Base-by-base conservation (phyloP, 2,329 filamentous ascomycete species). In the Sarocladium kiliense region DNA sequence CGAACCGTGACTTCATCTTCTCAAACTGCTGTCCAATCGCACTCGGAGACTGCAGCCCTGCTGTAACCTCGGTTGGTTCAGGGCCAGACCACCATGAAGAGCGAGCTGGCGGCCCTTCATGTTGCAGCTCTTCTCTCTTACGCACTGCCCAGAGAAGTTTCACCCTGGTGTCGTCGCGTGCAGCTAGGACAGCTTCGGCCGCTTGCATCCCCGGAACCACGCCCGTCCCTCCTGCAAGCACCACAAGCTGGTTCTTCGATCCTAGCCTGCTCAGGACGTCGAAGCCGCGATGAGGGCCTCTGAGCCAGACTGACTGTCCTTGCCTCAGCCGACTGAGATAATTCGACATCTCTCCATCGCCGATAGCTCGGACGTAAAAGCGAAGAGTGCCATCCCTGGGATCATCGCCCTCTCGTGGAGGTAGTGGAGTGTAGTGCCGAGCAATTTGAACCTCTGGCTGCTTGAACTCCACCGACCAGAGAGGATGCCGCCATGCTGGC, bases 361-460 rank as follows among this genome's bases (percentile, higher is more conserved):
- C 77, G 62, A 96, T 84, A 57, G 79, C 81, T n/a, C 92, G 84
- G 54, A 97, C 86, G 58, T 95, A 79, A 58, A 97, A 86, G 9
- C 87, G 78, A 55, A 96, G 64, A 2, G 74, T 67, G 39, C 76
- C 72, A 32, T 65, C 63, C n/a, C 68, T 21, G 12, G 25, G 36
- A 16, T 51, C 53, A 27, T 57, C 42, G n/a, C 42, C 50, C 14
- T 16, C 27, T 23, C n/a, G 25, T 0, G 84, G 79, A 0, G 91
- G 93, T 0, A 99, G 75, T 1, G 93, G 91, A 3, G 94, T 97
- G 71, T 99, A 99, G 56, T 91, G 86, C 58, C 94, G 77, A 42
- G 90, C 89, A 62, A 99, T 96, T 71, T 97, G 92, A 56, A 97
- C 74, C 68, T 96, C 86, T 2, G 94, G 94, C 73, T 97, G 94